These are phyloP conservation scores for Paramyrothecium roridum DNA, from an alignment of 2,329 filamentous ascomycete genomes.

Conservation along the genomic window DNA sequence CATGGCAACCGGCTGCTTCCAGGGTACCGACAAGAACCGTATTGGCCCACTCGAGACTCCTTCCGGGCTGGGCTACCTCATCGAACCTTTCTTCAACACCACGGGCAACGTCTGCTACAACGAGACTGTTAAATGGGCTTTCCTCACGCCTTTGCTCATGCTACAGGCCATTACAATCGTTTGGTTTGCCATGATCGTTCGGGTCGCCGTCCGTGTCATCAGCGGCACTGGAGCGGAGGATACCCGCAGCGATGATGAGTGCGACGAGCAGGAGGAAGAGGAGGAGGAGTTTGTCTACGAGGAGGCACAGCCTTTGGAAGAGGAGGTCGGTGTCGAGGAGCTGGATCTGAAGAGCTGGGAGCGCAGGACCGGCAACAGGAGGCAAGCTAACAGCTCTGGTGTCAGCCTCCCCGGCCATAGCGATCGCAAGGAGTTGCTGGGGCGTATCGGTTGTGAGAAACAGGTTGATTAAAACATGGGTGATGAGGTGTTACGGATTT, in stretches of 20 bases:
- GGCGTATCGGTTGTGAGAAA: slow-evolving; percentile 81
- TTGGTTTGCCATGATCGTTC: slow-evolving; percentile 88
- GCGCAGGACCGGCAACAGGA: slow-evolving; percentile 52
- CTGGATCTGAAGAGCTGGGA: slow-evolving; percentile 66
- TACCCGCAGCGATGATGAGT: slow-evolving; percentile 74
- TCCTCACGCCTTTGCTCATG: slow-evolving; percentile 72
- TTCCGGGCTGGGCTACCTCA: slow-evolving; percentile 56
- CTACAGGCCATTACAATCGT: slow-evolving; percentile 77
- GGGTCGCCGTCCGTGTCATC: slow-evolving; percentile 77
- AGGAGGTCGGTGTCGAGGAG: slow-evolving; percentile 72
- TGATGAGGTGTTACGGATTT: slow-evolving; percentile 13
- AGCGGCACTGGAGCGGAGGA: slow-evolving; percentile 79
- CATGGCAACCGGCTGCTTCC: slow-evolving; percentile 71
- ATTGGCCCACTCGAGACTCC: slow-evolving; percentile 50
- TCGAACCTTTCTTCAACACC: slow-evolving; percentile 71
- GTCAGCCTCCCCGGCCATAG: slow-evolving; percentile 69
- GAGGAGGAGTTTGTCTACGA: slow-evolving; percentile 52
- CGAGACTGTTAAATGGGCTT: slow-evolving; percentile 68
- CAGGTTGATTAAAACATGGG: slow-evolving; percentile 47
- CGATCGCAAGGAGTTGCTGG: slow-evolving; percentile 76
- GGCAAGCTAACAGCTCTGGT: slow-evolving; percentile 49
- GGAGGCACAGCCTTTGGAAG: slow-evolving; percentile 58
- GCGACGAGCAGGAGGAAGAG: slow-evolving; percentile 61
- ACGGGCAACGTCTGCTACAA: slow-evolving; percentile 80
- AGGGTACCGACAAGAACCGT: slow-evolving; percentile 51